Base-by-base conservation (phyloP, 768 basidiomycete species). In the Xanthoconium stramineum region DNA sequence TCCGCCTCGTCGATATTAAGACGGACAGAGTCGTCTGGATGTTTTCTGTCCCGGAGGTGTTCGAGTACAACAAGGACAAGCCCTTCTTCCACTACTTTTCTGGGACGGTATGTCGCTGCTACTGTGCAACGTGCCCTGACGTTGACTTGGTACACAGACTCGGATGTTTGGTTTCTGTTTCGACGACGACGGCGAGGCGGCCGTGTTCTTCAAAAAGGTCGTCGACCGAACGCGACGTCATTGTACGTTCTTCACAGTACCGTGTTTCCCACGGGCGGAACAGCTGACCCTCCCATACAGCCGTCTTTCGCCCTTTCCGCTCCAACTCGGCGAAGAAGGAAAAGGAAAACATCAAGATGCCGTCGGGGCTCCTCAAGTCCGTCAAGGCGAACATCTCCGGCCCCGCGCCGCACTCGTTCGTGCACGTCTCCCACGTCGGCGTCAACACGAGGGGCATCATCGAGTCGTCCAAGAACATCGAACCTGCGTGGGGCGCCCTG, bases 1-100 rank as follows among this genome's bases (percentile, higher is more conserved):
- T 88, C 69, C 78, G 84, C 46, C 79, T 88, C 46, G 72, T 84
- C 39, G 84, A 86, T 56, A 70, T 78, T 53, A 77, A 76, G 50
- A 76, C 80, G 3, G 81, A 78, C 33, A 83, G 81, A 65, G 79
- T 83, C 38, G 76, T 85, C 11, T 89, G 88, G 88, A 78, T 80
- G 69, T 86, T 88, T 73, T 80, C 80, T 57, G 75, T 88, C 52
- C 82, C 83, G 1, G 73, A 75, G 44, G 73, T 75, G 46, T 80
- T 87, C 63, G 79, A 85, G 51, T 98, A 95, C 69, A 80, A 82
- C 62, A 79, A 87, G 61, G 93, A 97, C 70, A 83, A 88, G 54
- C 89, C 92, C 3, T 96, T 96, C 76, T 97, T 97, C 74, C 93
- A 98, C 71, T 80, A 85, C 38, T 95, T 96, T 72, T 83, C 85